Conservation (phyloP, 805 yeast genomes). For the Saturnispora mendoncae region DNA sequence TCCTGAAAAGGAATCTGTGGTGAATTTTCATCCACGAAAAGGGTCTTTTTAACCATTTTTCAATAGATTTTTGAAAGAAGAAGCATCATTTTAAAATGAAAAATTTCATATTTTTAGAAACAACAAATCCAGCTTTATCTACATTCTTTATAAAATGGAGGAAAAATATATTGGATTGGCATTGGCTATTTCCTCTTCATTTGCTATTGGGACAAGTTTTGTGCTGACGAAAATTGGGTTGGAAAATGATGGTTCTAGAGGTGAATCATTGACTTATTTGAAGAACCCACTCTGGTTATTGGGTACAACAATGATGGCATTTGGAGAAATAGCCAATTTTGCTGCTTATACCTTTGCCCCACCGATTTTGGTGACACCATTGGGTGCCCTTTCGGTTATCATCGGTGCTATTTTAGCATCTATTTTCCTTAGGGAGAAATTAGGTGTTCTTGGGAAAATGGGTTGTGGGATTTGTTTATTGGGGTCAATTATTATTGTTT, state of each 20-base stretch:
- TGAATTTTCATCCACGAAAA: constrained; percentile 1
- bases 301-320: constrained; percentile 82
- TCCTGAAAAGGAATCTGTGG: neutral
- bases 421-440: constrained; percentile 71
- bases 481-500: constrained; percentile 79
- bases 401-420: constrained; percentile 90
- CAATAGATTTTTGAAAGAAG: neutral
- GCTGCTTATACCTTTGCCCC: constrained; percentile 96
- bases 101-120: neutral
- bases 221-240: constrained; percentile 85
- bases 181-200: constrained; percentile 75
- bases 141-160: constrained; percentile 45
- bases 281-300: constrained; percentile 92
- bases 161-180: constrained; percentile 87
- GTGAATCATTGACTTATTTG: constrained; percentile 70
- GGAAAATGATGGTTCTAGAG: constrained; percentile 52
- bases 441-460: constrained; percentile 81
- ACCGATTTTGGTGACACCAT: constrained; percentile 82
- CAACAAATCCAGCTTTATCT: too few species aligned
- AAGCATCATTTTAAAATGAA: neutral
- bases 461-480: constrained; percentile 87
- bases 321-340: constrained; percentile 86
- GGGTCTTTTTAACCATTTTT: constrained; percentile 6
- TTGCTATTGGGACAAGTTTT: constrained; percentile 86
- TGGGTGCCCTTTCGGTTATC: constrained; percentile 84